Evolutionary conservation across 176 grass and related monocot genomes (phyloP).

Genomic region (Poa pratensis): DNA sequence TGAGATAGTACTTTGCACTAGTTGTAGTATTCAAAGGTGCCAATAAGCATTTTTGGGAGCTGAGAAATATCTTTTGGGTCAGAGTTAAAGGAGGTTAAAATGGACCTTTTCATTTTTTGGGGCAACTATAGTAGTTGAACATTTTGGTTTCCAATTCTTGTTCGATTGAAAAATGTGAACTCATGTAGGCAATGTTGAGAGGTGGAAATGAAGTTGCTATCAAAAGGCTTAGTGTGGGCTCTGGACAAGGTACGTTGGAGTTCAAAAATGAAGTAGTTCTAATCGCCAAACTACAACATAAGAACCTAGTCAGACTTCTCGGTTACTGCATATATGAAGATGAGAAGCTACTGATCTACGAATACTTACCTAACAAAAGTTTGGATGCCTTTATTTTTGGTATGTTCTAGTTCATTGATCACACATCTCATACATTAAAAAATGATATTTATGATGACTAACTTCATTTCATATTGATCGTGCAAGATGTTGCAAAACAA

Average conservation of each 20-base stretch:
- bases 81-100: too few relatives aligned
- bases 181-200: neutral
- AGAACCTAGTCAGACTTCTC: neutral
- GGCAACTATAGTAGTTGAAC: neutral
- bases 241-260: neutral
- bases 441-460: neutral
- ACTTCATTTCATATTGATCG: neutral
- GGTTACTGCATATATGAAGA: neutral
- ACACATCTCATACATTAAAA: neutral
- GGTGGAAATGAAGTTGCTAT: neutral
- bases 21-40: neutral
- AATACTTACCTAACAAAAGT: neutral
- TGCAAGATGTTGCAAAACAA: neutral
- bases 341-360: neutral
- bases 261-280: neutral
- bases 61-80: too few relatives aligned
- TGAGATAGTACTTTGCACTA: neutral
- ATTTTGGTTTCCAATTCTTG: neutral
- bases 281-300: neutral
- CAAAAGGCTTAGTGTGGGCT: neutral
- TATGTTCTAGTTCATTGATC: neutral
- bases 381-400: neutral
- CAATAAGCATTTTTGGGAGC: too few relatives aligned
- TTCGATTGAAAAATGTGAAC: neutral
- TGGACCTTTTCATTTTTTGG: too few relatives aligned